Evolutionary conservation across 2,329 filamentous ascomycete species (phyloP), one percentile per base, ranked within the genome.

Genomic region (Pyrenophora teres): DNA sequence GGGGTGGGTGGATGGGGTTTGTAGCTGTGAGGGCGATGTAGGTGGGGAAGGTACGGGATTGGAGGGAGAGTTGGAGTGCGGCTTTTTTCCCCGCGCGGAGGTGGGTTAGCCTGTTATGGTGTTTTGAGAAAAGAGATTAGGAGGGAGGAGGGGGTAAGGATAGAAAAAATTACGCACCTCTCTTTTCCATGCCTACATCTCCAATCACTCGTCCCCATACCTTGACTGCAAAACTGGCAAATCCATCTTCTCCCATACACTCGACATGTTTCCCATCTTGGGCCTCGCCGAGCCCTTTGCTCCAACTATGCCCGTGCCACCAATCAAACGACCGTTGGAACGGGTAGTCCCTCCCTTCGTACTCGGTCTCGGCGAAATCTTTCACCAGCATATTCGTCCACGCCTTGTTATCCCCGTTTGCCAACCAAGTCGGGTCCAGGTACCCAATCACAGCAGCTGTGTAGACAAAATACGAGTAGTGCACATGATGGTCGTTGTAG

Each of bases 291-390:
- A 93, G 75, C 1, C 89, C 89, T 48, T 90, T 91, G 2, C 93
- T 93, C 91, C 93, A 97, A 52, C 88, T 92, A 79, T 97, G 94
- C 2, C 93, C 94, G 67, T 95, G 86, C 72, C 87, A 97, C 90
- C 91, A 97, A 74, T 97, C 94, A 68, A 97, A 97, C 50, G 80
- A 84, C 41, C 94, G 84, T 55, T 83, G 92, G 61, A 90, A 87
- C 0, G 93, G 92, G 73, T 95, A 97, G 43, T 70, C 67, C 1
- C 66, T 42, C 1, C 67, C 65, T 63, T 85, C 85, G 23, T 81
- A 78, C 69, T 96, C 92, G 0, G 92, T 87, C 73, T 96, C 96
- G 39, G 92, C 87, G 41, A 80, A 84, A 64, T 99, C 94, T 51
- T 94, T 87, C 41, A 94, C 87, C 39, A 99, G 80, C 58, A 83